Evolutionary conservation across 2,329 filamentous ascomycete species (phyloP).

Genomic region (Talaromyces rugulosus): DNA sequence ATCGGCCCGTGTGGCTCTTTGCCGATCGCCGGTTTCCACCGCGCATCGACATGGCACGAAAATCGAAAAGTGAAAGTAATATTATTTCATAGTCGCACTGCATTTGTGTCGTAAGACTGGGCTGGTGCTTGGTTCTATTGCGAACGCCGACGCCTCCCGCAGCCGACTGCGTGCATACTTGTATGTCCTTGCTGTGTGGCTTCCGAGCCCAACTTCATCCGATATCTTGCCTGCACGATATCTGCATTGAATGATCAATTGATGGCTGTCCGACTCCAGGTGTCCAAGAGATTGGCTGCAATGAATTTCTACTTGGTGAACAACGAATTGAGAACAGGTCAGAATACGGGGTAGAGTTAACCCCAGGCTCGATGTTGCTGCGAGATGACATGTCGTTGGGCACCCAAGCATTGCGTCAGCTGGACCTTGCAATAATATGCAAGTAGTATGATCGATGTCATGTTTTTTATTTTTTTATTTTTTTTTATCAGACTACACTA

Average conservation of each 20-base stretch:
- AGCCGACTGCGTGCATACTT: too few relatives aligned
- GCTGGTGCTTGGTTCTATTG: neutral
- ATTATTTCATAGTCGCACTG: neutral
- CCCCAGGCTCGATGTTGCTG: neutral
- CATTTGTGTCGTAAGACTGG: neutral
- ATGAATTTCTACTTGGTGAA: too few relatives aligned
- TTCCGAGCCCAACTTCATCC: neutral
- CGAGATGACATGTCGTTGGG: neutral
- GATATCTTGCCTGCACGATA: neutral
- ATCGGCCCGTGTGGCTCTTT: neutral
- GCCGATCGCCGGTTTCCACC: neutral
- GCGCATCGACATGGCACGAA: neutral
- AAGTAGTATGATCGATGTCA: neutral
- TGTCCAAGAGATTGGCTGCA: neutral
- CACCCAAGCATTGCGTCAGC: neutral
- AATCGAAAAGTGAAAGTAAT: neutral
- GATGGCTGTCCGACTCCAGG: neutral
- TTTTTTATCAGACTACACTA: neutral
- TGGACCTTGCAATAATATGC: neutral
- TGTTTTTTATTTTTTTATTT: too few relatives aligned
- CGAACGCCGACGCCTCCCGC: neutral
- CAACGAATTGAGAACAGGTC: neutral
- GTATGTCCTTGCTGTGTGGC: too few relatives aligned
- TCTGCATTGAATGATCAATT: neutral
- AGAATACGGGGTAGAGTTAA: neutral